A percentile compares a stretch with the other conserved stretches of the same genome.
phyloP scores from a whole-genome alignment of 257 asterid genomes.

The Cinchona pubescens region DNA sequence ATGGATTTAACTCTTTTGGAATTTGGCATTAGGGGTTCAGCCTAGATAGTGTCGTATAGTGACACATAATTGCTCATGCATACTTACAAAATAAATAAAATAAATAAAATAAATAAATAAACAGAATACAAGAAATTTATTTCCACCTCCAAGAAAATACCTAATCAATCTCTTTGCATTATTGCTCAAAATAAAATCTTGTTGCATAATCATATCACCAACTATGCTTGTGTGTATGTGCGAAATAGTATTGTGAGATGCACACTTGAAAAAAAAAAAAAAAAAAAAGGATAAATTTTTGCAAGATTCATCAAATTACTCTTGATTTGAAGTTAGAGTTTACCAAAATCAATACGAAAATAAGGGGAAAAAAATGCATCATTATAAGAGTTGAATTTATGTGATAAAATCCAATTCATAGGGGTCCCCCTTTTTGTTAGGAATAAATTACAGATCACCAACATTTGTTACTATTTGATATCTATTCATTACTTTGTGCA shows the following conservation, averaged over 20 bases:
- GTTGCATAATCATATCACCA: neutral
- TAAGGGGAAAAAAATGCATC: neutral
- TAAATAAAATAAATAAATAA: neutral
- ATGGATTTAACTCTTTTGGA: neutral
- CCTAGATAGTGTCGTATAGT: neutral
- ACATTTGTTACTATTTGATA: neutral
- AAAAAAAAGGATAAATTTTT: neutral
- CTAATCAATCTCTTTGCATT: neutral
- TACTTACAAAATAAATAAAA: no score
- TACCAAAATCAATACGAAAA: neutral
- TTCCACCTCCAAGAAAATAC: neutral
- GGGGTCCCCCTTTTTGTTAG: neutral
- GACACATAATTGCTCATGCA: neutral
- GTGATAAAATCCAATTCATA: neutral
- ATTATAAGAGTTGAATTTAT: neutral
- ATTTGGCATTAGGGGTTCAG: constrained; percentile 9
- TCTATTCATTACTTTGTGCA: neutral
- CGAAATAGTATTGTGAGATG: neutral
- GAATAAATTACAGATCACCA: neutral
- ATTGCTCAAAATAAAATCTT: neutral
- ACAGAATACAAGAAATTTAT: neutral
- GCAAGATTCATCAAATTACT: neutral
- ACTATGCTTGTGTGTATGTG: neutral
- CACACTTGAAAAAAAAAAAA: no score
- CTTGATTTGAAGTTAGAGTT: neutral